Conservation (phyloP, 2,329 filamentous ascomycete genomes). For the Ascochyta viciae-villosae region DNA sequence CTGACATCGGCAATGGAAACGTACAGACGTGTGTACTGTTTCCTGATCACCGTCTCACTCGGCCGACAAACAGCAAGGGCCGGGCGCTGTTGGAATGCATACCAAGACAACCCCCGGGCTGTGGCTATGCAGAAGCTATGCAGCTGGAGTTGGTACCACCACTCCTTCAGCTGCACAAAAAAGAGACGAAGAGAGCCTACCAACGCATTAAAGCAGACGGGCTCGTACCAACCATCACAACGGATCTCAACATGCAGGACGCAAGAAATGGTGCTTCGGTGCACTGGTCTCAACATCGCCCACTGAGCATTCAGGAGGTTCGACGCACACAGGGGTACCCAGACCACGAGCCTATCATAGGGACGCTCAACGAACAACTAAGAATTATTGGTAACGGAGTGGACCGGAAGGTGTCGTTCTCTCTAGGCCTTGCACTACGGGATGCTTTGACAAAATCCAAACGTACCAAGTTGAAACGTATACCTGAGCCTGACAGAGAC, state of each 20-base stretch:
- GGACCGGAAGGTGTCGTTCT: conserved; percentile 70
- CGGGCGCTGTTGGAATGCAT: conserved; percentile 63
- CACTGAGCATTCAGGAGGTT: conserved; percentile 70
- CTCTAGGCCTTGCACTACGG: conserved; percentile 62
- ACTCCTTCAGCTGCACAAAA: conserved; percentile 28
- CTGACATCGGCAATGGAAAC: conserved; percentile 67
- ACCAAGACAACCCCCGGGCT: conserved; percentile 60
- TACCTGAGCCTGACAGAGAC: not conserved
- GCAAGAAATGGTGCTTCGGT: conserved; percentile 61
- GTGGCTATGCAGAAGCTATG: conserved; percentile 42
- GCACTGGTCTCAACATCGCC: conserved; percentile 71
- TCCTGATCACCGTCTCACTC: conserved; percentile 70
- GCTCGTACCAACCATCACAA: conserved; percentile 70
- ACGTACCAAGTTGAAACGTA: too few species aligned
- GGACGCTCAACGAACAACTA: conserved; percentile 62
- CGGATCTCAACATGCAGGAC: conserved; percentile 60
- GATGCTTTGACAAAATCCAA: not conserved
- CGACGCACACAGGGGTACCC: conserved; percentile 73
- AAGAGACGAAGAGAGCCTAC: conserved; percentile 51
- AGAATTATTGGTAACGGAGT: conserved; percentile 80
- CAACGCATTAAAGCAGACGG: conserved; percentile 59
- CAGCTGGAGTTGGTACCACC: conserved; percentile 46
- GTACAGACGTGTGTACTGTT: conserved; percentile 67
- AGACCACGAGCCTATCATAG: conserved; percentile 74
- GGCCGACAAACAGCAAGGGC: conserved; percentile 23